A percentile compares a stretch with the other conserved stretches of the same genome.
phyloP scores from a whole-genome alignment of 805 yeast species.

The Citeromyces matritensis region DNA sequence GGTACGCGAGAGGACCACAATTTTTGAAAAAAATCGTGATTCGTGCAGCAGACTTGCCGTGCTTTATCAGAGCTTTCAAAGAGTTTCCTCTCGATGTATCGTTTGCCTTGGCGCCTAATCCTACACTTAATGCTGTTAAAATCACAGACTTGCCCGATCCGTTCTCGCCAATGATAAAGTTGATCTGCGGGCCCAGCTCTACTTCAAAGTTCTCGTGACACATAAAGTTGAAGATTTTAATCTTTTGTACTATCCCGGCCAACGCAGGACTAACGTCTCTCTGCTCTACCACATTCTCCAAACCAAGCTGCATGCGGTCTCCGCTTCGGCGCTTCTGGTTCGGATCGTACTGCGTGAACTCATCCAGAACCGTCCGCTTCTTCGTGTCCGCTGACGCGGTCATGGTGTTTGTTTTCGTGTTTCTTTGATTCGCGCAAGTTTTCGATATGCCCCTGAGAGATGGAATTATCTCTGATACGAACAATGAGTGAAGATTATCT shows the following conservation, averaged over 20 bases:
- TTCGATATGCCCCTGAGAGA: too few relatives aligned
- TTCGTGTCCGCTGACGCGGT: background rate
- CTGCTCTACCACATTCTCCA: conserved; percentile 1
- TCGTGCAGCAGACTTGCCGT: conserved; percentile 58
- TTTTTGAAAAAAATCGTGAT: conserved; percentile 52
- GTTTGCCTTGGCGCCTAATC: conserved; percentile 78
- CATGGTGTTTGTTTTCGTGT: too few relatives aligned
- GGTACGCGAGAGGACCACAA: conserved; percentile 49
- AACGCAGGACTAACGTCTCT: conserved; percentile 16
- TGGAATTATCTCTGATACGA: too few relatives aligned
- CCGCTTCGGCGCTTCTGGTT: conserved; percentile 7
- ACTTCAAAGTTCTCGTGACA: conserved; percentile 75
- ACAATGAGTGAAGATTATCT: too few relatives aligned
- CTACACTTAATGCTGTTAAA: conserved; percentile 74
- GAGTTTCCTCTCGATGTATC: conserved; percentile 77
- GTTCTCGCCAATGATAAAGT: conserved; percentile 79
- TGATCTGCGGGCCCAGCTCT: conserved; percentile 62
- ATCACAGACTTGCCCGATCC: conserved; percentile 90
- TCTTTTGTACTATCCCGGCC: conserved; percentile 57
- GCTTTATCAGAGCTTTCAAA: conserved; percentile 55
- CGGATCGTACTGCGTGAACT: conserved; percentile 13
- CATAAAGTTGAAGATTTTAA: conserved; percentile 68
- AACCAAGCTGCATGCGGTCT: background rate
- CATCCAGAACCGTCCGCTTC: conserved; percentile 3
- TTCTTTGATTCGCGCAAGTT: too few relatives aligned